Percentiles rank a stretch among this genome's conserved stretches.
phyloP scores from a whole-genome alignment of 2,329 filamentous ascomycete species.

The Sporothrix variecibatus region DNA sequence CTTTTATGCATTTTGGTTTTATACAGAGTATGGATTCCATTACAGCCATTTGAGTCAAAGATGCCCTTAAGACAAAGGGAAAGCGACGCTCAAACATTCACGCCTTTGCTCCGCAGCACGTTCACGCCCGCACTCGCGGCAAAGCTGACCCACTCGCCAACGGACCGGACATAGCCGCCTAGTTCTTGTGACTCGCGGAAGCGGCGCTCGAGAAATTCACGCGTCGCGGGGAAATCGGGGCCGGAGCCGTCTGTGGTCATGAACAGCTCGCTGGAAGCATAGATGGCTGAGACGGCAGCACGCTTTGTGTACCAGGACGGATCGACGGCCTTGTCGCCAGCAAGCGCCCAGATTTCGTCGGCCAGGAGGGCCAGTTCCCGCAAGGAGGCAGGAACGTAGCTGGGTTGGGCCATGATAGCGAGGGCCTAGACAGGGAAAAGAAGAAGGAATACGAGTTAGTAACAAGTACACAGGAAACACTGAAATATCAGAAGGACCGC shows the following conservation, averaged over 20 bases:
- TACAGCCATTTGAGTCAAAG: not conserved
- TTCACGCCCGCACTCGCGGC: conserved; percentile 77
- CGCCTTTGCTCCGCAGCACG: conserved; percentile 81
- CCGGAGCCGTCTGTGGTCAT: conserved; percentile 84
- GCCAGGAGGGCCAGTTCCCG: conserved; percentile 76
- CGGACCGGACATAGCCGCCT: conserved; percentile 61
- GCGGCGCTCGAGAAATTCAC: conserved; percentile 74
- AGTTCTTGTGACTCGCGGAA: conserved; percentile 68
- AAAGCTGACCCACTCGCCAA: conserved; percentile 80
- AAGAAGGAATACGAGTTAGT: not conserved
- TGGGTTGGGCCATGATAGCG: conserved; percentile 84
- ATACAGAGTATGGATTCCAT: not conserved
- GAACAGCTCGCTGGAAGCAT: conserved; percentile 79
- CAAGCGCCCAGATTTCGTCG: conserved; percentile 91
- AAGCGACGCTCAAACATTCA: conserved; percentile 63
- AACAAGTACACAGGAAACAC: not conserved
- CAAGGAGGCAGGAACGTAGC: conserved; percentile 73
- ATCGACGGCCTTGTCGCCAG: conserved; percentile 81
- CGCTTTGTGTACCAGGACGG: conserved; percentile 79
- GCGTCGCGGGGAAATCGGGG: conserved; percentile 72
- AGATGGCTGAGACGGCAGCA: conserved; percentile 57
- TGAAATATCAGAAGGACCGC: not conserved
- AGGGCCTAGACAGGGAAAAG: conserved; percentile 63
- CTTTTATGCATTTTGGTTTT: not conserved
- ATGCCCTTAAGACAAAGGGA: not conserved